Percentiles rank a stretch among this genome's conserved stretches.
Evolutionary conservation across 164 flowering plant species (phyloP).

Genomic region (Dillenia turbinata): DNA sequence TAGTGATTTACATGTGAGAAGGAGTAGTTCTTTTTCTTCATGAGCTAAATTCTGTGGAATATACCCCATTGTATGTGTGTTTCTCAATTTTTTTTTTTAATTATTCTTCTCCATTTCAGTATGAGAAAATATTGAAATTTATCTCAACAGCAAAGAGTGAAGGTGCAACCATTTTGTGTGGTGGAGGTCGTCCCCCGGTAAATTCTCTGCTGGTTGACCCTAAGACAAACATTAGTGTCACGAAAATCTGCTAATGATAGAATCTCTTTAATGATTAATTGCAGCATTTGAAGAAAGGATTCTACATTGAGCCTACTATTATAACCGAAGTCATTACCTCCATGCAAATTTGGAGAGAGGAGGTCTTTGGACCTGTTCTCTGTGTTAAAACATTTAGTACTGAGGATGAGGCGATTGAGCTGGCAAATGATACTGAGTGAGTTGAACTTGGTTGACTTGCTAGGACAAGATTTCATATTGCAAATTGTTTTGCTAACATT

Average conservation of each 20-base stretch:
- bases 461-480: neutral
- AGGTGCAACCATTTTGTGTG: slow-evolving; percentile 87
- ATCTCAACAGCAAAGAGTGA: slow-evolving; percentile 86
- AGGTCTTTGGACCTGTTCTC: slow-evolving; percentile 96
- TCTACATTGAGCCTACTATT: slow-evolving; percentile 75
- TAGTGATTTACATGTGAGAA: too few relatives aligned
- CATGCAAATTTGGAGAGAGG: slow-evolving; percentile 98
- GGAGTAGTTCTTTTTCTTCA: neutral
- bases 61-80: slow-evolving; percentile 3
- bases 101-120: slow-evolving; percentile 33
- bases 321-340: slow-evolving; percentile 74
- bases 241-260: neutral
- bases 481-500: neutral
- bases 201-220: neutral
- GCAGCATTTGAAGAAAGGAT: slow-evolving; percentile 92
- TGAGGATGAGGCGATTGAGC: slow-evolving; percentile 91
- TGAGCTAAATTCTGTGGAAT: neutral
- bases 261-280: slow-evolving; percentile 9
- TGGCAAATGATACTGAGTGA: slow-evolving; percentile 89
- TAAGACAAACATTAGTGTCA: neutral
- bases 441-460: slow-evolving; percentile 11
- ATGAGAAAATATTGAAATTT: slow-evolving; percentile 75
- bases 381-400: slow-evolving; percentile 82
- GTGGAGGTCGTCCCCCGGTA: slow-evolving; percentile 87
- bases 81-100: too few relatives aligned